Evolutionary conservation across 768 basidiomycete genomes (phyloP).

Genomic region (Fistulinella prunicolor): DNA sequence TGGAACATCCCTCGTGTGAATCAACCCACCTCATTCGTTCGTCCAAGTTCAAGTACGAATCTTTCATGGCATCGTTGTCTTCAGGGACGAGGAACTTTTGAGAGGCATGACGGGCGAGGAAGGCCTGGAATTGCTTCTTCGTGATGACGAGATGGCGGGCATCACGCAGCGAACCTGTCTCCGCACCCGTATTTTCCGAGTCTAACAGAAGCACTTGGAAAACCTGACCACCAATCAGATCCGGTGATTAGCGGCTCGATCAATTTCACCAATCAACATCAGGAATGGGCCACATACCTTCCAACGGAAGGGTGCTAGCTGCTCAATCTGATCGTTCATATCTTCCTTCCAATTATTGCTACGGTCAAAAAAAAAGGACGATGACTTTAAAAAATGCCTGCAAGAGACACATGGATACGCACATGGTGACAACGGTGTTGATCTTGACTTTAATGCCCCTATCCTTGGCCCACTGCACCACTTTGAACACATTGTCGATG

Average conservation of each 20-base stretch:
- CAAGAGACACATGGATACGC: not conserved
- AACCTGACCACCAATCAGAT: constrained; percentile 21
- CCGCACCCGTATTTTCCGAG: constrained; percentile 34
- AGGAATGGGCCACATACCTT: constrained; percentile 27
- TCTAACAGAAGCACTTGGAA: constrained; percentile 38
- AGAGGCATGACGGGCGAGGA: constrained; percentile 32
- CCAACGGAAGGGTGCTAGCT: constrained; percentile 37
- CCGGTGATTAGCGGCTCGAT: not conserved
- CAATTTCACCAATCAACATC: not conserved
- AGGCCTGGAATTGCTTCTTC: constrained; percentile 33
- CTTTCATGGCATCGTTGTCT: constrained; percentile 38
- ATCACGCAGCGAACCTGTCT: constrained; percentile 33
- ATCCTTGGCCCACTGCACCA: constrained; percentile 35
- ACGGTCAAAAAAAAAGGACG: not conserved
- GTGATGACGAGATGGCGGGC: constrained; percentile 35
- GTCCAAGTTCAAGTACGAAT: constrained; percentile 39
- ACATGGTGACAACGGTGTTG: constrained; percentile 35
- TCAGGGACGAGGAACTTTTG: constrained; percentile 37
- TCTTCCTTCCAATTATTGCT: constrained; percentile 41
- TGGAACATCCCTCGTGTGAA: not conserved
- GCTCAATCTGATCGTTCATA: constrained; percentile 37
- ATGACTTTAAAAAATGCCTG: not conserved
- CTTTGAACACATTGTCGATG: constrained; percentile 33
- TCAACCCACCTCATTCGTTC: constrained; percentile 36
- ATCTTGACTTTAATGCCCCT: constrained; percentile 39